Conservation (phyloP, 2,329 filamentous ascomycete species). For the Arachnomyces sp. region DNA sequence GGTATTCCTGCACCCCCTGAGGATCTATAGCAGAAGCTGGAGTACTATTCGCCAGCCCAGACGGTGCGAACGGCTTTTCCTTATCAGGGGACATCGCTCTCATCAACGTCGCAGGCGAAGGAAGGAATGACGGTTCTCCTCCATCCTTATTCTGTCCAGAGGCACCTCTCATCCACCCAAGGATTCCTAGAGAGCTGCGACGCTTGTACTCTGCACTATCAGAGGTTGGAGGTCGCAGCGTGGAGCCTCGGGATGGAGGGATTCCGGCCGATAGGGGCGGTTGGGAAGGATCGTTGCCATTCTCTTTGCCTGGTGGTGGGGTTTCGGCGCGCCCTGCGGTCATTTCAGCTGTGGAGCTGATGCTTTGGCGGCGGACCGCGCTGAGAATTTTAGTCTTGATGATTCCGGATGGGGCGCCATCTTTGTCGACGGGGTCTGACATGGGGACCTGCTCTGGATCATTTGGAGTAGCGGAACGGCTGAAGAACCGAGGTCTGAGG, state of each 20-base stretch:
- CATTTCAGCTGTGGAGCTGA: slow-evolving; percentile 11
- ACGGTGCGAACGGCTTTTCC: too few species aligned
- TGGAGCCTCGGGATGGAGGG: slow-evolving; percentile 13
- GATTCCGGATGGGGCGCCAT: slow-evolving; percentile 25
- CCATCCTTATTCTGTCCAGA: too few species aligned
- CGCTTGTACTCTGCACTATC: slow-evolving; percentile 27
- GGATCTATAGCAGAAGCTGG: too few species aligned
- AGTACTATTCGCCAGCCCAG: too few species aligned
- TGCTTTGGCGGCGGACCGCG: slow-evolving; percentile 7
- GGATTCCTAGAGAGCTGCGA: slow-evolving; percentile 29
- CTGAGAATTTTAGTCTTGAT: slow-evolving; percentile 21
- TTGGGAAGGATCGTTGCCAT: too few species aligned
- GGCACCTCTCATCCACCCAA: slow-evolving; percentile 33
- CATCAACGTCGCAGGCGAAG: too few species aligned
- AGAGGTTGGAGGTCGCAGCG: slow-evolving; percentile 19
- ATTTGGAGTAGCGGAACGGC: slow-evolving; percentile 19
- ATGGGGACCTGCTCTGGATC: slow-evolving; percentile 20
- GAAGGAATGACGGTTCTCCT: too few species aligned
- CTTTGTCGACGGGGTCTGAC: slow-evolving; percentile 18
- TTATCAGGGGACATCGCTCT: too few species aligned
- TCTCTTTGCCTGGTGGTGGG: slow-evolving; percentile 6
- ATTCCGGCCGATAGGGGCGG: too few species aligned
- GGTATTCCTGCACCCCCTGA: too few species aligned
- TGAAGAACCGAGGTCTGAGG: slow-evolving; percentile 30
- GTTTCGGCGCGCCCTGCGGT: slow-evolving; percentile 10